Percentiles rank a stretch among this genome's conserved stretches.
Evolutionary conservation across 2,329 filamentous ascomycete genomes (phyloP).

Genomic region (Pyricularia sp.): DNA sequence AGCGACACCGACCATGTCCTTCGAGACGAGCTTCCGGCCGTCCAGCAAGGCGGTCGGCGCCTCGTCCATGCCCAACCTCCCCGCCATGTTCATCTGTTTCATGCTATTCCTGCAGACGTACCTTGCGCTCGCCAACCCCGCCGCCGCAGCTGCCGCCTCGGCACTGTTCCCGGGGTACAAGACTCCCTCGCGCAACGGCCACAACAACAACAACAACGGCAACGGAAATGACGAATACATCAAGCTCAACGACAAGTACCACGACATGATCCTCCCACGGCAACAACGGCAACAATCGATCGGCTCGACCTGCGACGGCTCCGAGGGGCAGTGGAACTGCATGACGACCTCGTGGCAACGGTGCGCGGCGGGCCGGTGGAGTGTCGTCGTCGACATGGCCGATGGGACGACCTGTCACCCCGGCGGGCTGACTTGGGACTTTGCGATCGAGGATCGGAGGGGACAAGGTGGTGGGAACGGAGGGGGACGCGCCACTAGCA

Average conservation of each 20-base stretch:
- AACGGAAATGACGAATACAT: neutral
- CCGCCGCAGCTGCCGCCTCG: neutral
- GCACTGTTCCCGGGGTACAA: neutral
- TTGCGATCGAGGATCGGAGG: slow-evolving; percentile 11
- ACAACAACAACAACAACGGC: neutral
- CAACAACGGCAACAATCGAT: slow-evolving; percentile 5
- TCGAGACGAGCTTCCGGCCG: neutral
- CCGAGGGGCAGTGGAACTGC: slow-evolving; percentile 47
- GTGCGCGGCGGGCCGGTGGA: slow-evolving; percentile 39
- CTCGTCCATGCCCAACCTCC: neutral
- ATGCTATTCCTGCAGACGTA: neutral
- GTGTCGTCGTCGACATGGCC: slow-evolving; percentile 30
- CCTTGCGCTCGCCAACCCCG: neutral
- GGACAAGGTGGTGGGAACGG: neutral
- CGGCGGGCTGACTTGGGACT: slow-evolving; percentile 28
- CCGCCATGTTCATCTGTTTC: neutral
- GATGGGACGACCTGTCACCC: slow-evolving; percentile 36
- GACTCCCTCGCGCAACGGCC: neutral
- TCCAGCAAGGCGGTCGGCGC: neutral
- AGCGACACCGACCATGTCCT: neutral
- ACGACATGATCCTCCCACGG: neutral
- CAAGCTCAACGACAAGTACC: neutral
- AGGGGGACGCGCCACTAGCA: neutral
- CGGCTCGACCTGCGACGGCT: slow-evolving; percentile 28
- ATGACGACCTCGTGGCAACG: slow-evolving; percentile 39